Conservation (phyloP, 148 eudicot species). For the Vaccinium myrtillus region DNA sequence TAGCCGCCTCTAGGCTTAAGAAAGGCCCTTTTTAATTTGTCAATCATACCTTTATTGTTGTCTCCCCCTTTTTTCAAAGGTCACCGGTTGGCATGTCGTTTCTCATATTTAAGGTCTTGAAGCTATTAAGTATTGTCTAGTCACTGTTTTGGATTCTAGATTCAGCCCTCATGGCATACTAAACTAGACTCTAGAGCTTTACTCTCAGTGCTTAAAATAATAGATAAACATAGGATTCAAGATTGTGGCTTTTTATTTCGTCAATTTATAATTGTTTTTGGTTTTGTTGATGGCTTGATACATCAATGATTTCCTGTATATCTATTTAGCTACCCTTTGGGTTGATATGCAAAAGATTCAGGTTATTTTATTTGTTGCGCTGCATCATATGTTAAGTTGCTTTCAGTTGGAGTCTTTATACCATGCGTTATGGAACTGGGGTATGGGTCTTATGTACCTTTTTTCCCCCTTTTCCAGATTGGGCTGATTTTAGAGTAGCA, state of each 20-base stretch:
- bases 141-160: not conserved
- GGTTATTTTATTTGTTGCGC: not conserved
- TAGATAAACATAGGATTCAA: not conserved
- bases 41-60: not conserved
- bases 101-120: too few relatives aligned
- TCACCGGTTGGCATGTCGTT: not conserved
- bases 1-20: not conserved
- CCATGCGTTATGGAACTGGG: not conserved
- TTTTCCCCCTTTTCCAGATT: not conserved
- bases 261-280: not conserved
- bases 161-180: not conserved
- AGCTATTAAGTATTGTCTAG: not conserved
- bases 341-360: not conserved
- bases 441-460: not conserved
- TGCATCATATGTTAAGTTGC: not conserved
- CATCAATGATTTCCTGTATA: not conserved
- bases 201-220: not conserved
- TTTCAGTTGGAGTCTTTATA: not conserved
- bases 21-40: not conserved
- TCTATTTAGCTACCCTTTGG: not conserved
- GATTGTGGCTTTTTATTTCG: not conserved
- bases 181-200: constrained; percentile 7
- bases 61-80: not conserved
- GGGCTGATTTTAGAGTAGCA: not conserved
- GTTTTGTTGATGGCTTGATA: not conserved